These are phyloP conservation scores for Penicillium capsulatum DNA, from an alignment of 2,329 filamentous ascomycete species.

Conservation along the genomic window DNA sequence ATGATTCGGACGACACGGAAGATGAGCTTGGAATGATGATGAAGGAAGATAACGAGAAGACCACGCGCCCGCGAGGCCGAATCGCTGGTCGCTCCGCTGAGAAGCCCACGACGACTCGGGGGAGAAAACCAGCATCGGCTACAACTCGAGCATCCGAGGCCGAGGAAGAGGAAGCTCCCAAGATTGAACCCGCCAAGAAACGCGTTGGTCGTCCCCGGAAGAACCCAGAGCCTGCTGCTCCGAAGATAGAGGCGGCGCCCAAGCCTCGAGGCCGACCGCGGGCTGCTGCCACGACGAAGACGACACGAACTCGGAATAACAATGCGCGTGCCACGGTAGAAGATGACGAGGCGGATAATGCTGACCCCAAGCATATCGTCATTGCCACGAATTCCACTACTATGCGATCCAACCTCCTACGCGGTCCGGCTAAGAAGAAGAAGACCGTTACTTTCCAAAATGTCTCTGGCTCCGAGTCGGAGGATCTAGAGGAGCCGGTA, in stretches of 20 bases:
- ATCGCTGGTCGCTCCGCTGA: slow-evolving; percentile 9
- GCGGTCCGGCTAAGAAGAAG: slow-evolving; percentile 35
- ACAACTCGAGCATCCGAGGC: neutral
- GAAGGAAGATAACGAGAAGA: slow-evolving; percentile 6
- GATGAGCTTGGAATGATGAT: slow-evolving; percentile 23
- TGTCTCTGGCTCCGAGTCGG: slow-evolving; percentile 39
- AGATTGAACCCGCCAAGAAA: slow-evolving; percentile 15
- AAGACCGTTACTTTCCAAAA: slow-evolving; percentile 50
- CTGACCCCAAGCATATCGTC: slow-evolving; percentile 22
- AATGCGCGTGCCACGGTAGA: slow-evolving; percentile 10
- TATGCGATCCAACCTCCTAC: slow-evolving; percentile 29
- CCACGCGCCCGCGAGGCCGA: slow-evolving; percentile 11
- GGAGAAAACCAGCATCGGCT: slow-evolving; percentile 10
- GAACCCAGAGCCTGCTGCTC: slow-evolving; percentile 9
- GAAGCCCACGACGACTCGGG: slow-evolving; percentile 10
- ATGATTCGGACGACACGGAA: slow-evolving; percentile 20
- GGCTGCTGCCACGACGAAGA: slow-evolving; percentile 16
- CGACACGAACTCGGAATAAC: slow-evolving; percentile 12
- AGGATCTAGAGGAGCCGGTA: slow-evolving; percentile 32
- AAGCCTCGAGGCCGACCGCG: slow-evolving; percentile 32
- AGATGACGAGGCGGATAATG: slow-evolving; percentile 7
- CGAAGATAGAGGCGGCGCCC: slow-evolving; percentile 14
- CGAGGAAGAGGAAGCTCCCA: slow-evolving; percentile 5
- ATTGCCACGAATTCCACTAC: slow-evolving; percentile 29
- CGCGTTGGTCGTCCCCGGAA: slow-evolving; percentile 22